Base-by-base conservation (phyloP, 306 rosid genomes). In the Crotalaria pallida region DNA sequence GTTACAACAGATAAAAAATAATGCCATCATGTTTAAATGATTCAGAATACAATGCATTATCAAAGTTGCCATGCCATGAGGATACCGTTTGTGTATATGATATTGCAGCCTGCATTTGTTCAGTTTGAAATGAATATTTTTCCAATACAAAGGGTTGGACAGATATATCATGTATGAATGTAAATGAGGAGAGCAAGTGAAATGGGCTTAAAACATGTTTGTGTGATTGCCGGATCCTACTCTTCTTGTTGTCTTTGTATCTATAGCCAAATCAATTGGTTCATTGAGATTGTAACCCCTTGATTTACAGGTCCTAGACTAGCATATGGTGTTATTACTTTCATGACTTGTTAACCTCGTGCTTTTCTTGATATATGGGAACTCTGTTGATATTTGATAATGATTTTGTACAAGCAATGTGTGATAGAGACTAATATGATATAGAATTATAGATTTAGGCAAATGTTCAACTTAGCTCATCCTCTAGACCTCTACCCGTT, bases 1-100 rank as follows among this genome's bases (percentile, higher is more conserved):
- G 89, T 95, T 71, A 95, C 96, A 15, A 91, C 93, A 1, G 96
- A 87, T 18, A 95, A 91, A 84, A 91, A 89, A 79, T 95, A 81
- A 49, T 12, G 64, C n/a, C 15, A 33, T 43, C 41, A 21, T 29
- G 57, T 59, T 51, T 70, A 62, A 17, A 47, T 58, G 83, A 51
- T 49, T 26, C 45, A 58, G 48, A 58, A 29, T 76, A 50, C n/a
- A 77, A 68, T 13, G 31, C 58, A 65, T 82, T 71, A 65, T 50
- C 73, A 36, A 43, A 52, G 76, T 74, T 69, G 64, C 61, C 38
- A 49, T 55, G 36, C 29, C 48, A 40, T 11, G 53, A 70, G 52
- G 79, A 71, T 34, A 66, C 66, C 71, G 58, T 33, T 38, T 75
- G 73, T 75, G 79, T 75, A 79, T 60, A 75, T 71, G 71, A 78